Percentiles rank a stretch among this genome's conserved stretches.
Conservation (phyloP, 108 stramenopile genomes). For the Fistulifera pelliculosa region DNA sequence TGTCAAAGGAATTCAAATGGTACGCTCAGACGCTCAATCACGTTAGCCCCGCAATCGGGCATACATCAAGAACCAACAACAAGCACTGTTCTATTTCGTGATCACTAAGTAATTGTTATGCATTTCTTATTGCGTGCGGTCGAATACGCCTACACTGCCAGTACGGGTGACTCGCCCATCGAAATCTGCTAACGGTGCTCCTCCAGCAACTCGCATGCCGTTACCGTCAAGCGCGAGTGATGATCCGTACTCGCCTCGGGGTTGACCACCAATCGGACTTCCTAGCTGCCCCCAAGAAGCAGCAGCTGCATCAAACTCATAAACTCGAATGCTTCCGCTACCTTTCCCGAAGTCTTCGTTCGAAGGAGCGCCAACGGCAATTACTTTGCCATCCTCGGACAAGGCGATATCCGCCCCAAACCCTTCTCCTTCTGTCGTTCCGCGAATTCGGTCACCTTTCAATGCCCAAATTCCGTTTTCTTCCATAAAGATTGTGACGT, state of each 20-base stretch:
- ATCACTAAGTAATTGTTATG: too few relatives aligned
- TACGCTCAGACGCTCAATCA: too few relatives aligned
- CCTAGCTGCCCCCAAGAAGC: slow-evolving; percentile 9
- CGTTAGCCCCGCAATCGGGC: too few relatives aligned
- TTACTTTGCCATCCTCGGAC: slow-evolving; percentile 20
- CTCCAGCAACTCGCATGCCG: slow-evolving; percentile 25
- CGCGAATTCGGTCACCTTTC: slow-evolving; percentile 19
- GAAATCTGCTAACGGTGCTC: slow-evolving; percentile 27
- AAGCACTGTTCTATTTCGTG: too few relatives aligned
- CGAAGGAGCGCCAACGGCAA: slow-evolving; percentile 30
- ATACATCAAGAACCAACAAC: too few relatives aligned
- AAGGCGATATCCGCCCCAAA: slow-evolving; percentile 27
- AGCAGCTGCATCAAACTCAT: slow-evolving; percentile 2
- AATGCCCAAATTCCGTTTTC: slow-evolving; percentile 17
- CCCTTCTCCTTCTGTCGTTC: slow-evolving; percentile 17
- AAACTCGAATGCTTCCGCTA: slow-evolving; percentile 25
- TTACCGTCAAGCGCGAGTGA: slow-evolving; percentile 21
- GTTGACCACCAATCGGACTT: slow-evolving; percentile 12
- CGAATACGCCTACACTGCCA: slow-evolving; percentile 23
- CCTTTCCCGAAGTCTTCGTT: slow-evolving; percentile 19
- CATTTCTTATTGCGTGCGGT: not conserved
- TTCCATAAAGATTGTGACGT: slow-evolving; percentile 21
- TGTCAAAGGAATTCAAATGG: too few relatives aligned
- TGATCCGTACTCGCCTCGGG: slow-evolving; percentile 25
- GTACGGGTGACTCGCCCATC: slow-evolving; percentile 23